Conservation (phyloP, 345 rosid genomes). For the Lepidium aucheri region DNA sequence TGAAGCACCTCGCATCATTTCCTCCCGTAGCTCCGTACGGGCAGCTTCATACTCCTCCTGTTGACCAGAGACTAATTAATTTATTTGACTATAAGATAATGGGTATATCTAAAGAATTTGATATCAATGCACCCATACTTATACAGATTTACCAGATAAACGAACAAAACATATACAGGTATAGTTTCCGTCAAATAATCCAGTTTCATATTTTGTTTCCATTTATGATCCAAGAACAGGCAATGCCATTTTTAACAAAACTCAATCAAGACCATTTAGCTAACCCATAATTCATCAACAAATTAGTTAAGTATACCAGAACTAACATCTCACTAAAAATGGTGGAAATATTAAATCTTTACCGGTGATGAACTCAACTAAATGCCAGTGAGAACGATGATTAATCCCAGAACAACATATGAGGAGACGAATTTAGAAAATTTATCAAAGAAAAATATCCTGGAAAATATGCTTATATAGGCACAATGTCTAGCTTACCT, state of each 20-base stretch:
- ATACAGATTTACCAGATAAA: not conserved
- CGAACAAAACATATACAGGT: not conserved
- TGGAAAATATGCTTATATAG: not conserved
- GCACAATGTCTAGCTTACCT: constrained; percentile 18
- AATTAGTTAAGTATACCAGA: not conserved
- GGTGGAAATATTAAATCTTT: not conserved
- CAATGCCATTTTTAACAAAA: not conserved
- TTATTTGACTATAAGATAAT: not conserved
- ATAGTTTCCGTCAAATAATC: not conserved
- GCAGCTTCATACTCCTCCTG: constrained; percentile 96
- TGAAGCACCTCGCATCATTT: constrained; percentile 70
- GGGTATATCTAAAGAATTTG: not conserved
- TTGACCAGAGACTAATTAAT: constrained; percentile 5
- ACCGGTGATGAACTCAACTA: constrained; percentile 3
- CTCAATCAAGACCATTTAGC: not conserved
- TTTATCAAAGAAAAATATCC: not conserved
- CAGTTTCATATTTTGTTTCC: not conserved
- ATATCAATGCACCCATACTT: not conserved
- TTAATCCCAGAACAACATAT: constrained; percentile 8
- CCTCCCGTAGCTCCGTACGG: constrained; percentile 76
- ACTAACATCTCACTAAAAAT: not conserved
- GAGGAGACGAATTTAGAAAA: not conserved
- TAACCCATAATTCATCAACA: not conserved
- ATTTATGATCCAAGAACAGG: not conserved
- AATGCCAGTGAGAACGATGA: not conserved